A percentile compares a stretch with the other conserved stretches of the same genome.
These are phyloP conservation scores for Candida tropicalis DNA, from an alignment of 1,139 yeast genomes.

Conservation along the genomic window DNA sequence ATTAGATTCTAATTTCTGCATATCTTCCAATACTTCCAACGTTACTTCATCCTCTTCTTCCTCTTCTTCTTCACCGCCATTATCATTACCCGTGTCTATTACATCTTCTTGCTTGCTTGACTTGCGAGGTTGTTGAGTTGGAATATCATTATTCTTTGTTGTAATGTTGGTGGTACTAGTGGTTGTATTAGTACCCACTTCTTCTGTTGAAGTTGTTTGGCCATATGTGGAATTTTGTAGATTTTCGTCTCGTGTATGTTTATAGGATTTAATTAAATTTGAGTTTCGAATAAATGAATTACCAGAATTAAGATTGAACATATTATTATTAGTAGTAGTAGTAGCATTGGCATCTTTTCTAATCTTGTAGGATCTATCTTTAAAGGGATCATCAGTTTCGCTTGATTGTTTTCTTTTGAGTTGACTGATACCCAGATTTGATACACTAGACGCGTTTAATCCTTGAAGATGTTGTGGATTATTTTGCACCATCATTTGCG, in stretches of 20 bases:
- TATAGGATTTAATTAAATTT: conserved; percentile 11
- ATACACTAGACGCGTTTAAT: conserved; percentile 9
- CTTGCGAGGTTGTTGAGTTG: background rate
- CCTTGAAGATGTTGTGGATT: conserved; percentile 4
- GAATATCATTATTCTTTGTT: conserved; percentile 1
- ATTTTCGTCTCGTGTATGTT: conserved; percentile 1
- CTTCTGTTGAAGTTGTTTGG: conserved; percentile 5
- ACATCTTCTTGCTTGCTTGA: background rate
- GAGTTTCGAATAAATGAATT: conserved; percentile 12
- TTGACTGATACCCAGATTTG: too few species aligned
- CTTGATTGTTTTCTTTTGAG: conserved; percentile 21
- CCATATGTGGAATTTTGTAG: conserved; percentile 1
- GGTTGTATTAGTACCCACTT: background rate
- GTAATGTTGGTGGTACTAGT: conserved; percentile 3
- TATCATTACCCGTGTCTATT: too few species aligned
- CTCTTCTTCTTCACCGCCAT: conserved; percentile 1
- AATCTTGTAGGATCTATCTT: conserved; percentile 21
- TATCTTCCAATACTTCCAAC: conserved; percentile 63
- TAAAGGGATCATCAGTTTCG: conserved; percentile 30
- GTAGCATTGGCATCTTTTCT: background rate
- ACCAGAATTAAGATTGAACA: conserved; percentile 3
- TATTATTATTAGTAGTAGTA: background rate
- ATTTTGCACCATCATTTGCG: background rate
- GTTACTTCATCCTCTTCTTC: conserved; percentile 50
- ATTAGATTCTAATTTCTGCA: conserved; percentile 59